Evolutionary conservation across 129 eudicot species (phyloP).

Genomic region (Artemisia tridentata): DNA sequence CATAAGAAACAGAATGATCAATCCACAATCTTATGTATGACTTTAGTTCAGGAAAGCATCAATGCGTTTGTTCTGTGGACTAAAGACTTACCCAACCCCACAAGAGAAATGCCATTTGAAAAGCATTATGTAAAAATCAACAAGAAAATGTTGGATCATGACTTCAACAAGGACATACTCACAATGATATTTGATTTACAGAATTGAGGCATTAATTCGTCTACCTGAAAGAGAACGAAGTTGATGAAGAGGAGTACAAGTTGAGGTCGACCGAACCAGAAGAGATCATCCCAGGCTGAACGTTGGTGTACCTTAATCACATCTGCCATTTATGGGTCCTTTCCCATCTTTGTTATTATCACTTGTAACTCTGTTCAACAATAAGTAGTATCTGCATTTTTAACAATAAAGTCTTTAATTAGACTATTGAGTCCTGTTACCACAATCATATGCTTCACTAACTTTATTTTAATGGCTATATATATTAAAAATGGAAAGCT

Average conservation of each 20-base stretch:
- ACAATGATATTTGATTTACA: not conserved
- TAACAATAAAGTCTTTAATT: not conserved
- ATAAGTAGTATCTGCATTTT: constrained; percentile 45
- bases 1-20: not conserved
- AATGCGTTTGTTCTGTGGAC: not conserved
- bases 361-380: constrained; percentile 65
- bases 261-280: constrained; percentile 68
- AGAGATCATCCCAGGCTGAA: constrained; percentile 57
- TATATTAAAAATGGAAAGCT: no score
- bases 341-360: constrained; percentile 66
- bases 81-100: constrained; percentile 70
- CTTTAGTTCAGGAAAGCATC: not conserved
- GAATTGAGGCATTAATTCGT: not conserved
- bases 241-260: constrained; percentile 60
- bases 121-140: constrained; percentile 51
- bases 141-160: constrained; percentile 12
- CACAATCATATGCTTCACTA: no score
- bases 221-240: constrained; percentile 62
- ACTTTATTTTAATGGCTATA: no score
- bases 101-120: constrained; percentile 60
- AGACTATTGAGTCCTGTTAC: not conserved
- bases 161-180: not conserved
- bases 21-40: not conserved
- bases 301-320: constrained; percentile 46
- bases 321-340: constrained; percentile 48